Evolutionary conservation across 1,284 basidiomycete species (phyloP).

Genomic region (Puccinia triticina): DNA sequence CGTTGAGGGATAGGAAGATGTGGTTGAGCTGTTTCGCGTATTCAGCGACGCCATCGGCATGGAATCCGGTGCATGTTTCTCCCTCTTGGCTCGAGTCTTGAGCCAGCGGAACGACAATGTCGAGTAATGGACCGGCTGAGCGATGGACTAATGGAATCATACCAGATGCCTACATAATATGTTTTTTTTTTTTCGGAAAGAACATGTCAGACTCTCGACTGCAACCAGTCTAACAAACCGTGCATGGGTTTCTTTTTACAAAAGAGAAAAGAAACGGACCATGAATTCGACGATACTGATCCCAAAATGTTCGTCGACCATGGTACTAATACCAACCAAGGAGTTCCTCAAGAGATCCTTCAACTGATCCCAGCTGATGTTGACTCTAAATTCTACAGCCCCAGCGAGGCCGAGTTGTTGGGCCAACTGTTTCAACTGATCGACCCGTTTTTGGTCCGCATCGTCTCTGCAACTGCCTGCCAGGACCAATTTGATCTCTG

Average conservation of each 20-base stretch:
- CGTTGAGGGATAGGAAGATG: background rate
- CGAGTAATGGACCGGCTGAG: conserved; percentile 85
- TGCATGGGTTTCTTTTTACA: background rate
- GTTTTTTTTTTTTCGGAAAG: background rate
- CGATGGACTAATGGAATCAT: conserved; percentile 89
- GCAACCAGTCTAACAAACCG: background rate
- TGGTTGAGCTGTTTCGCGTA: background rate
- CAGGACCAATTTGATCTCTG: conserved; percentile 68
- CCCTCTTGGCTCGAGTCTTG: background rate
- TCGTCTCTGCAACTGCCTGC: conserved; percentile 82
- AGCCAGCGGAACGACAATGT: conserved; percentile 72
- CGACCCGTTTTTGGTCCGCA: conserved; percentile 73
- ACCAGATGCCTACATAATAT: conserved; percentile 74
- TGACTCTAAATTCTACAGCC: conserved; percentile 77
- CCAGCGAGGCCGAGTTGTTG: conserved; percentile 71
- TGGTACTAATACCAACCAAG: conserved; percentile 87
- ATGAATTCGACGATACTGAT: conserved; percentile 98
- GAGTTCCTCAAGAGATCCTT: conserved; percentile 72
- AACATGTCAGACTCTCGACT: background rate
- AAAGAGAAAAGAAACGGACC: conserved; percentile 65
- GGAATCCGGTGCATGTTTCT: conserved; percentile 13
- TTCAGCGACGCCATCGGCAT: background rate
- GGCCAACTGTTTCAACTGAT: conserved; percentile 68
- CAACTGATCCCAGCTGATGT: conserved; percentile 76
- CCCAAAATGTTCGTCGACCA: conserved; percentile 99